These are phyloP conservation scores for Lagenidium giganteum DNA, from an alignment of 352 stramenopile genomes.

Conservation along the genomic window DNA sequence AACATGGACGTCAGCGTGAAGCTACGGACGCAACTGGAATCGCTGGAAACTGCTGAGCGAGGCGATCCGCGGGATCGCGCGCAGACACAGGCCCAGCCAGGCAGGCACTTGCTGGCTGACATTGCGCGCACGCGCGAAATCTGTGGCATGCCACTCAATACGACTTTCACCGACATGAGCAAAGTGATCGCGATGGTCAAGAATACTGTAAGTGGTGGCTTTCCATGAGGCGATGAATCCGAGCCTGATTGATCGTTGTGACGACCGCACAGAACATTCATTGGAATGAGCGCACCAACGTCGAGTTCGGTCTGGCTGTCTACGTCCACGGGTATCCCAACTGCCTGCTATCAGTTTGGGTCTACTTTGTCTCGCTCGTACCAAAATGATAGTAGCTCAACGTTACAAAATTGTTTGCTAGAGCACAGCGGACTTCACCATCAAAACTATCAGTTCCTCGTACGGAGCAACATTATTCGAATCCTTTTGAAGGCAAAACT, in stretches of 20 bases:
- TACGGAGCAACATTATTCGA: too few relatives aligned
- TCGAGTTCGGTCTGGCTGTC: constrained; percentile 90
- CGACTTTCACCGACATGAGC: constrained; percentile 84
- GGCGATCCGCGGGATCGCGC: constrained; percentile 9
- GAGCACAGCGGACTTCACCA: too few relatives aligned
- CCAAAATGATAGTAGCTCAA: constrained; percentile 14
- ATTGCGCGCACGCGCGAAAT: constrained; percentile 43
- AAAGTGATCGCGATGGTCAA: constrained; percentile 79
- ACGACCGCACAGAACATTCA: constrained; percentile 90
- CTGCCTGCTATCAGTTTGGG: constrained; percentile 89
- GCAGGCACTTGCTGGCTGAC: constrained; percentile 16
- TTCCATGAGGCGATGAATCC: not conserved
- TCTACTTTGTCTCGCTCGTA: constrained; percentile 84
- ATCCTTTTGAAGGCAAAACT: too few relatives aligned
- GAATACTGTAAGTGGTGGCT: constrained; percentile 53
- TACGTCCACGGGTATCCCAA: constrained; percentile 84
- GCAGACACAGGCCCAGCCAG: not conserved
- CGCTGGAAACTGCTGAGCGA: constrained; percentile 50
- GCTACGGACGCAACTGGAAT: constrained; percentile 61
- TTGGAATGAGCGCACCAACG: constrained; percentile 69
- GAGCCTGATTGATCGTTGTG: not conserved
- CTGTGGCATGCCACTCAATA: constrained; percentile 80
- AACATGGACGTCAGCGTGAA: constrained; percentile 82
- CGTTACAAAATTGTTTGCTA: too few relatives aligned
- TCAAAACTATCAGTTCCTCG: too few relatives aligned